These are phyloP conservation scores for Aspergillus viridinutans DNA, from an alignment of 2,329 filamentous ascomycete species.

Conservation along the genomic window DNA sequence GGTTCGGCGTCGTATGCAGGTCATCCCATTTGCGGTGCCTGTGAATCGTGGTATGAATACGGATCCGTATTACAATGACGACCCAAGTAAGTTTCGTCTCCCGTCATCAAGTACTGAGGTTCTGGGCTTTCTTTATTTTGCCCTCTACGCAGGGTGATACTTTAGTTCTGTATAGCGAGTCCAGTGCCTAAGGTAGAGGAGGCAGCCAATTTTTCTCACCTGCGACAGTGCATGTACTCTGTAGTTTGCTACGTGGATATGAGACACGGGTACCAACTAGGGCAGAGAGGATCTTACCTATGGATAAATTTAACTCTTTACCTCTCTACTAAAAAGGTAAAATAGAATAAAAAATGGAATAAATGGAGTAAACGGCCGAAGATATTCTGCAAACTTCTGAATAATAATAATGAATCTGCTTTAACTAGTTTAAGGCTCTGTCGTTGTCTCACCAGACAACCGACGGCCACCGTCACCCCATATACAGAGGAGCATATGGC, in stretches of 20 bases:
- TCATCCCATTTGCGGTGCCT: not conserved
- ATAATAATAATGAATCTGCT: not conserved
- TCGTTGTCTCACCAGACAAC: not conserved
- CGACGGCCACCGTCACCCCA: conserved; percentile 6
- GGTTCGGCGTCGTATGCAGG: not conserved
- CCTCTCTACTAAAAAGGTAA: too few species aligned
- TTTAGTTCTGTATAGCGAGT: not conserved
- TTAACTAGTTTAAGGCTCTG: not conserved
- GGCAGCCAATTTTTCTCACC: not conserved
- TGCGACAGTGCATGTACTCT: not conserved
- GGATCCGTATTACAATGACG: not conserved
- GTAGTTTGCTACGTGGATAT: not conserved
- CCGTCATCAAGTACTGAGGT: not conserved
- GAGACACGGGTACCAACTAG: not conserved
- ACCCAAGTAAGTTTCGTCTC: not conserved
- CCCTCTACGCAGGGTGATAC: not conserved
- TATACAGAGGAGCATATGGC: not conserved
- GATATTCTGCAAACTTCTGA: too few species aligned
- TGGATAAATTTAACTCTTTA: too few species aligned
- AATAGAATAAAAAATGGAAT: too few species aligned
- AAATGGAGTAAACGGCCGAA: too few species aligned
- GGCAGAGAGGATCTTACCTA: too few species aligned
- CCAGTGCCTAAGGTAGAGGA: not conserved
- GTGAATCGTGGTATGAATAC: not conserved
- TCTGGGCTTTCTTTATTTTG: not conserved